Evolutionary conservation across 208 protist species (phyloP).

Genomic region (Spongospora subterranea): DNA sequence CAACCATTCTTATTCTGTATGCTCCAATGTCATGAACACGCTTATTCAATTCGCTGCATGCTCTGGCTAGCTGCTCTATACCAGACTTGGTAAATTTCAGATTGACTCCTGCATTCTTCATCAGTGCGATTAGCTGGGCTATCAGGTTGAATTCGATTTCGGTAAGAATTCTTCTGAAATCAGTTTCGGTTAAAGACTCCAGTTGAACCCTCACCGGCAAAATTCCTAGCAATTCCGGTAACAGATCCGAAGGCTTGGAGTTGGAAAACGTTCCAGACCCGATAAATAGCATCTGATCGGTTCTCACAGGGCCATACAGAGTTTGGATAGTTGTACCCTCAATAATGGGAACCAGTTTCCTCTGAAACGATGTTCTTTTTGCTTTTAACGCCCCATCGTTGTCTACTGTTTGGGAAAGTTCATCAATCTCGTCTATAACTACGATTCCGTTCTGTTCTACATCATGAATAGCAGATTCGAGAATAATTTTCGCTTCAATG

Average conservation of each 20-base stretch:
- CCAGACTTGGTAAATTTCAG: neutral
- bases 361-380: neutral
- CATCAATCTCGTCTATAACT: conserved; percentile 40
- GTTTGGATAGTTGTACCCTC: conserved; percentile 37
- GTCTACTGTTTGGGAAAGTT: conserved; percentile 3
- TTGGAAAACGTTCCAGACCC: conserved; percentile 8
- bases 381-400: neutral
- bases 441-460: conserved; percentile 39
- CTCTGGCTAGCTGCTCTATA: neutral
- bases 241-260: conserved; percentile 25
- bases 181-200: conserved; percentile 66
- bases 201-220: conserved; percentile 8
- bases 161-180: conserved; percentile 92
- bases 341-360: conserved; percentile 27
- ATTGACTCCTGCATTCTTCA: neutral
- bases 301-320: conserved; percentile 90
- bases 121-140: conserved; percentile 77
- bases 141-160: conserved; percentile 93
- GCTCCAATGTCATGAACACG: neutral
- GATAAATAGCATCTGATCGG: conserved; percentile 88
- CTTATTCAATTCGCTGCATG: neutral
- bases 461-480: neutral
- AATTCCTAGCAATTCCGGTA: conserved; percentile 44
- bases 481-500: too few relatives aligned
- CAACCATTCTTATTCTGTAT: neutral